These are phyloP conservation scores for Posidonia oceanica DNA, from an alignment of 116 monocot species.

Conservation along the genomic window DNA sequence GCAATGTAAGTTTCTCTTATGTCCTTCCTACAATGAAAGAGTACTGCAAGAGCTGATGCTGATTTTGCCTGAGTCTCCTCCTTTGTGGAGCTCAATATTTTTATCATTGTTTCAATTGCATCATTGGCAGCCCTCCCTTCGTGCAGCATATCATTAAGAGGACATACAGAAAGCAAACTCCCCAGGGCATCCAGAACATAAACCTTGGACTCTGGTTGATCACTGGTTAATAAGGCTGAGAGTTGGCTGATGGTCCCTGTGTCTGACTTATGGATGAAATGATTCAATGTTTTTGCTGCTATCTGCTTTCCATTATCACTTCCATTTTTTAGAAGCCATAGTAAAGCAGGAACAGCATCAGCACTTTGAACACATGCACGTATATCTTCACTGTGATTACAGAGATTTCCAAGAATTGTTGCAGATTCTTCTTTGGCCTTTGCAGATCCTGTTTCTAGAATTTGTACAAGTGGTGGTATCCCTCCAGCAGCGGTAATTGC, in stretches of 20 bases:
- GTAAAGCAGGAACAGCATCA: constrained; percentile 93
- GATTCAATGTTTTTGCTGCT: constrained; percentile 86
- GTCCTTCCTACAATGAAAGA: constrained; percentile 88
- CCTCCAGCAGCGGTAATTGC: constrained; percentile 99
- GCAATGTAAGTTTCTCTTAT: constrained; percentile 87
- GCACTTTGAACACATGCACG: constrained; percentile 96
- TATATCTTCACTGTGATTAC: constrained; percentile 99
- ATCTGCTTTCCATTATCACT: constrained; percentile 90
- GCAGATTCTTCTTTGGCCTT: constrained; percentile 99
- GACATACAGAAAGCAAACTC: constrained; percentile 80
- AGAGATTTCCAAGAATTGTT: constrained; percentile 85
- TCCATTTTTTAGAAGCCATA: constrained; percentile 98
- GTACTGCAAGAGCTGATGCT: constrained; percentile 66
- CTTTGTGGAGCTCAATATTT: constrained; percentile 48
- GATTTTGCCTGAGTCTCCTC: constrained; percentile 97
- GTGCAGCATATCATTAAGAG: constrained; percentile 76
- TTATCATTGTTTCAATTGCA: constrained; percentile 94
- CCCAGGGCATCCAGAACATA: constrained; percentile 82
- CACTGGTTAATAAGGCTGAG: constrained; percentile 77
- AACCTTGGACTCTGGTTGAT: constrained; percentile 93
- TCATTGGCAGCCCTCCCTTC: constrained; percentile 94
- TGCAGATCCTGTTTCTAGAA: constrained; percentile 84
- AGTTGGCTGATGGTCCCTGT: constrained; percentile 91
- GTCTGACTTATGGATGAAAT: constrained; percentile 93
- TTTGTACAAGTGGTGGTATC: constrained; percentile 98